Percentiles rank a stretch among this genome's conserved stretches.
Conservation (phyloP, 2,329 filamentous ascomycete species). For the Escovopsis sp. region DNA sequence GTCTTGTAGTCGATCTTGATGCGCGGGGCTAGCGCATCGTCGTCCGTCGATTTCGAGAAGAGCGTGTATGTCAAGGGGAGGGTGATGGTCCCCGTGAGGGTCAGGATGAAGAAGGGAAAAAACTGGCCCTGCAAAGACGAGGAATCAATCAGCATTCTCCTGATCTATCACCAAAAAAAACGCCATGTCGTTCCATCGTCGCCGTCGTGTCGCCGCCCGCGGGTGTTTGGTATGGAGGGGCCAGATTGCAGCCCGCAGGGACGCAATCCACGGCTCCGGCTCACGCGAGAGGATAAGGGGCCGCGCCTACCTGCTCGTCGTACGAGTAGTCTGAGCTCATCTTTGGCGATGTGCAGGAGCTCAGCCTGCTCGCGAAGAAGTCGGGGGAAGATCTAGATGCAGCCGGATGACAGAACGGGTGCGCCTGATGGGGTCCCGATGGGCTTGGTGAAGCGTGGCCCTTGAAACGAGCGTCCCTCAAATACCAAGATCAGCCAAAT, state of each 20-base stretch:
- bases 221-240: background rate
- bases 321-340: conserved; percentile 97
- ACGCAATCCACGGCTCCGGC: background rate
- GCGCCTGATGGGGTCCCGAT: conserved; percentile 1
- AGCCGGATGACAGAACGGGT: background rate
- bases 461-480: conserved; percentile 4
- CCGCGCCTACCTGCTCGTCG: conserved; percentile 60
- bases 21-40: conserved; percentile 66
- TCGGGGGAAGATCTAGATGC: conserved; percentile 1
- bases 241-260: background rate
- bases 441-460: conserved; percentile 1
- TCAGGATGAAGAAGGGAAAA: conserved; percentile 98
- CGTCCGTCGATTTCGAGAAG: conserved; percentile 60
- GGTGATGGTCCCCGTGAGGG: conserved; percentile 73
- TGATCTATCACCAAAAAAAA: background rate
- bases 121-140: conserved; percentile 58
- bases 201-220: no score
- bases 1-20: conserved; percentile 72
- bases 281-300: no score
- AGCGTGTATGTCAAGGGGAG: conserved; percentile 82
- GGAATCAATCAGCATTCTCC: conserved; percentile 2
- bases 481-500: background rate
- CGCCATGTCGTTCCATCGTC: no score
- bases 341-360: conserved; percentile 28
- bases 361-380: conserved; percentile 16